Conservation (phyloP, 176 grass and related monocot genomes). For the Melocanna baccifera region DNA sequence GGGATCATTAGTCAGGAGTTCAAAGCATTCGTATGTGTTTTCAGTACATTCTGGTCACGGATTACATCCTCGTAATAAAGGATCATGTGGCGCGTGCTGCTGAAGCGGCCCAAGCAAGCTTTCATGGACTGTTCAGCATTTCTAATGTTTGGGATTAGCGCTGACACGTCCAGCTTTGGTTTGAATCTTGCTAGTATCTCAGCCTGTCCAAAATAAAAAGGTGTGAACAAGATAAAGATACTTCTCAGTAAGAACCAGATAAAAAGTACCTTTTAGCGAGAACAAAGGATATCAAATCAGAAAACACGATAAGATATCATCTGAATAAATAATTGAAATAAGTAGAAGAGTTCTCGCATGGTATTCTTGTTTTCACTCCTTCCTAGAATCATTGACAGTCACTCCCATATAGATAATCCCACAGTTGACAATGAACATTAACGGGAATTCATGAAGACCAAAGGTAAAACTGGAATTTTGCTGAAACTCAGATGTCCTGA, state of each 20-base stretch:
- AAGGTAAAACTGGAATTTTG: neutral
- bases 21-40: neutral
- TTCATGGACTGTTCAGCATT: conserved; percentile 46
- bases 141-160: conserved; percentile 56
- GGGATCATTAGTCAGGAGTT: neutral
- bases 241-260: neutral
- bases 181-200: conserved; percentile 85
- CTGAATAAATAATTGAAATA: neutral
- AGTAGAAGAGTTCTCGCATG: neutral
- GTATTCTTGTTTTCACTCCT: neutral
- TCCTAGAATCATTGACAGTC: too few species aligned
- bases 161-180: conserved; percentile 51
- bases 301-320: neutral
- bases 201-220: conserved; percentile 48
- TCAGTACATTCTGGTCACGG: conserved; percentile 48
- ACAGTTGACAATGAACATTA: neutral
- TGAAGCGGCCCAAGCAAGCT: conserved; percentile 47
- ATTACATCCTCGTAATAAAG: conserved; percentile 92
- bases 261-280: neutral
- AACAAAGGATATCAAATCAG: neutral
- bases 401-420: too few species aligned
- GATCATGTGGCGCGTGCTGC: conserved; percentile 54
- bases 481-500: neutral
- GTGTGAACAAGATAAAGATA: neutral
- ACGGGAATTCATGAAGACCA: neutral